phyloP scores from a whole-genome alignment of 192 early-diverging fungal genomes.

The Backusella australiensis region DNA sequence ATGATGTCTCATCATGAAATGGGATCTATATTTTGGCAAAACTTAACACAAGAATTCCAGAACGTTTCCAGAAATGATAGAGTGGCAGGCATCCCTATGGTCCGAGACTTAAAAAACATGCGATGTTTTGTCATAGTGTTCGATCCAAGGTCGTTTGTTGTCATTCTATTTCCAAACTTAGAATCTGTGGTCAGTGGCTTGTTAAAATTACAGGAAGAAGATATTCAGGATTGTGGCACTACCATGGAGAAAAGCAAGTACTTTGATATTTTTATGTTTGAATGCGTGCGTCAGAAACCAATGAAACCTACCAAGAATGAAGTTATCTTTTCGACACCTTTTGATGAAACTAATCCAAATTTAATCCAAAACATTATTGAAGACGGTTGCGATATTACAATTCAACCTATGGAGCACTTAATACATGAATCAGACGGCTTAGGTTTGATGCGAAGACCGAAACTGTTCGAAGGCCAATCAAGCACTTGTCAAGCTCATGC shows the following conservation, averaged over 20 bases:
- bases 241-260: constrained; percentile 17
- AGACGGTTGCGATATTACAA: neutral
- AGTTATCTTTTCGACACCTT: neutral
- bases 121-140: constrained; percentile 54
- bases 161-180: constrained; percentile 43
- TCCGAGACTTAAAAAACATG: constrained; percentile 39
- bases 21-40: constrained; percentile 34
- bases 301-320: constrained; percentile 22
- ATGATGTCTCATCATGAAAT: constrained; percentile 40
- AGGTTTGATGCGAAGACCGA: constrained; percentile 12
- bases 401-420: constrained; percentile 4
- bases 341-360: constrained; percentile 14
- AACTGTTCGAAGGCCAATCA: constrained; percentile 21
- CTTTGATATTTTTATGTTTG: constrained; percentile 41
- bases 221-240: constrained; percentile 16
- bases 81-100: constrained; percentile 26
- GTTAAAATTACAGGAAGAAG: neutral
- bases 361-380: neutral
- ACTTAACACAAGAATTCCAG: constrained; percentile 38
- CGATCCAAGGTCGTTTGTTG: constrained; percentile 43
- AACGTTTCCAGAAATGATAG: constrained; percentile 17
- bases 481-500: neutral
- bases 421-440: constrained; percentile 27
- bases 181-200: constrained; percentile 31
- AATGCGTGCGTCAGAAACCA: constrained; percentile 49